These are phyloP conservation scores for Coniella vitis DNA, from an alignment of 2,329 filamentous ascomycete genomes.

Conservation along the genomic window DNA sequence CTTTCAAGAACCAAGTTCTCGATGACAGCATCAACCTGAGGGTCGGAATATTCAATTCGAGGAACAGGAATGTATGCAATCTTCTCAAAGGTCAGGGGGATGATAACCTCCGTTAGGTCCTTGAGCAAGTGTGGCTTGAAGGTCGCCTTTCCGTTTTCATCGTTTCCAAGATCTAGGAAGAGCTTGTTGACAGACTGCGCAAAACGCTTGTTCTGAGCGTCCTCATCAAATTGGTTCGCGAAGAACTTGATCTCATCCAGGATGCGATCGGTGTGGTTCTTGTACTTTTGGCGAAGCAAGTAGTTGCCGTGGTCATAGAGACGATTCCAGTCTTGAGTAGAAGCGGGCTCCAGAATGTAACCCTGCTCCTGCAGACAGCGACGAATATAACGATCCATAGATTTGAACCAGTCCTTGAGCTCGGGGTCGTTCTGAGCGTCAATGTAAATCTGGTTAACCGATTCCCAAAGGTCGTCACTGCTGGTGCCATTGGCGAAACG, in stretches of 20 bases:
- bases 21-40: conserved; percentile 76
- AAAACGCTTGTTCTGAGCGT: conserved; percentile 80
- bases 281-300: conserved; percentile 84
- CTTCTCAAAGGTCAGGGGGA: conserved; percentile 76
- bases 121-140: conserved; percentile 94
- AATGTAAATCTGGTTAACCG: conserved; percentile 77
- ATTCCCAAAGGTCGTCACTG: conserved; percentile 74
- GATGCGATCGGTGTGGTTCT: conserved; percentile 75
- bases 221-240: conserved; percentile 79
- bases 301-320: conserved; percentile 82
- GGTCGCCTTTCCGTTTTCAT: conserved; percentile 71
- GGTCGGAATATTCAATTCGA: conserved; percentile 86
- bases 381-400: conserved; percentile 69
- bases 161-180: conserved; percentile 81
- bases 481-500: conserved; percentile 95
- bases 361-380: conserved; percentile 83
- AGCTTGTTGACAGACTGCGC: conserved; percentile 70
- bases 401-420: conserved; percentile 82
- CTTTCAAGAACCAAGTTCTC: conserved; percentile 95
- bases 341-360: conserved; percentile 77
- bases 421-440: conserved; percentile 84
- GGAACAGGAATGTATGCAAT: conserved; percentile 88
- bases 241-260: conserved; percentile 88
- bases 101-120: conserved; percentile 79
- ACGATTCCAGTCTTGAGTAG: conserved; percentile 73